Base-by-base conservation (phyloP, 2,329 filamentous ascomycete genomes). In the Cryphonectria carpinicola region DNA sequence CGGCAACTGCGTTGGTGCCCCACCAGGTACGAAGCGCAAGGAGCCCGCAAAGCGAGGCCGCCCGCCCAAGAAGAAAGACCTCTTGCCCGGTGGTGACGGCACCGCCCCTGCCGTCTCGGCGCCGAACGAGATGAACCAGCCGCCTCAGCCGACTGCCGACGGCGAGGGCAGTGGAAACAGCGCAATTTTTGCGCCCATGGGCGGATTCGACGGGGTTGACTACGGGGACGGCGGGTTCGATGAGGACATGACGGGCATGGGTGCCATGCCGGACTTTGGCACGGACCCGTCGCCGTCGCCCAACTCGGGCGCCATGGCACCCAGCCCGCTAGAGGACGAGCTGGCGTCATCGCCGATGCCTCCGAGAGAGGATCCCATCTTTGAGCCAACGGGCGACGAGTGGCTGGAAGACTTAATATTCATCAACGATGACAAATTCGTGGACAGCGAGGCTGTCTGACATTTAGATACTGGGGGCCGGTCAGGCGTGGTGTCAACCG, bases 1-100 rank as follows among this genome's bases (percentile, higher is more conserved):
- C 56, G 96, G 95, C 68, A 97, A 98, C 93, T 99, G 96, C 81
- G 92, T 96, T 70, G 96, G 96, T 69, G 95, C 94, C 6, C 97
- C 98, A 76, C 94, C 97, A 74, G 95, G 95, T 54, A 83, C 88
- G 19, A 87, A 88, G 8, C 83, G 87, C 65, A 89, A 89, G 77
- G 82, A 85, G 8, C 71, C 71, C 2, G 87, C 87, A 60, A 89
- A 89, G 82, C 84, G 88, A n/a, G 89, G 89, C 11, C 83, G 89
- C 25, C 89, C 89, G 7, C 85, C 88, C 73, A 91, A 91, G 83
- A 83, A 86, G 71, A 72, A 72, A 66, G 71, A 72, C 0, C 63
- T 72, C 32, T 62, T 69, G 3, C 62, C 61, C 3, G 69, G 65
- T 19, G 46, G 52, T 2, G 66, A 41, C 6, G 64, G 43, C 37